Percentiles rank a stretch among this genome's conserved stretches.
Evolutionary conservation across 192 early-diverging fungal genomes (phyloP).

Genomic region (Linnemannia schmuckeri): DNA sequence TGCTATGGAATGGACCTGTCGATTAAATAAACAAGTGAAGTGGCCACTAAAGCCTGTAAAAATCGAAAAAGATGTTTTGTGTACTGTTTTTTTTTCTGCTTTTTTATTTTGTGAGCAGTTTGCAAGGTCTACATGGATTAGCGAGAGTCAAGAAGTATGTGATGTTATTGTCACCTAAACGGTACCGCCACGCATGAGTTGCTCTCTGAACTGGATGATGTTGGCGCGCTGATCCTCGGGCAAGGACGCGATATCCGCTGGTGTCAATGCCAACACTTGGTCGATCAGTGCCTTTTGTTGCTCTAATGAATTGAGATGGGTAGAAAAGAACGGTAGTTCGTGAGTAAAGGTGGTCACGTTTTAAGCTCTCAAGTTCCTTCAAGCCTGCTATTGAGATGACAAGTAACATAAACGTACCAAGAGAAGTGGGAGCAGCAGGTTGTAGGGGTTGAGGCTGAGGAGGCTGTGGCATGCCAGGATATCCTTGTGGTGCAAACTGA

Average conservation of each 20-base stretch:
- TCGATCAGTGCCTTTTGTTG: slow-evolving; percentile 82
- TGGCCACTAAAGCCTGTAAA: no score
- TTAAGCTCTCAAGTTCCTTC: neutral
- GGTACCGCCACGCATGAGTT: slow-evolving; percentile 38
- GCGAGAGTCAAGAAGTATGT: neutral
- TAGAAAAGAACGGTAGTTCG: neutral
- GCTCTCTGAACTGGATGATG: slow-evolving; percentile 68
- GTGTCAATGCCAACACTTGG: slow-evolving; percentile 85
- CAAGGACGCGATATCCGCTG: slow-evolving; percentile 83
- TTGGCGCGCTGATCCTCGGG: slow-evolving; percentile 83
- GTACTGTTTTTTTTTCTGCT: neutral
- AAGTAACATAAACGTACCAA: slow-evolving; percentile 15
- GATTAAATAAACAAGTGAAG: no score
- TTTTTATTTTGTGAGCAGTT: neutral
- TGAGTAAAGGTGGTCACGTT: neutral
- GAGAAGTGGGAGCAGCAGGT: slow-evolving; percentile 21
- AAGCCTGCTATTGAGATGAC: neutral
- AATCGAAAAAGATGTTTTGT: no score
- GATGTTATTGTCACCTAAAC: neutral
- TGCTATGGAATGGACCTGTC: no score
- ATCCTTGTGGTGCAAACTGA: slow-evolving; percentile 33
- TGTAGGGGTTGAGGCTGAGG: slow-evolving; percentile 18
- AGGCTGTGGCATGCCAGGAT: slow-evolving; percentile 22
- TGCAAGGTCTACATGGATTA: neutral
- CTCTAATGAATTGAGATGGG: slow-evolving; percentile 42